Percentiles rank a stretch among this genome's conserved stretches.
phyloP scores from a whole-genome alignment of 2,329 filamentous ascomycete species.

The Hymenoscyphus fructigenus region DNA sequence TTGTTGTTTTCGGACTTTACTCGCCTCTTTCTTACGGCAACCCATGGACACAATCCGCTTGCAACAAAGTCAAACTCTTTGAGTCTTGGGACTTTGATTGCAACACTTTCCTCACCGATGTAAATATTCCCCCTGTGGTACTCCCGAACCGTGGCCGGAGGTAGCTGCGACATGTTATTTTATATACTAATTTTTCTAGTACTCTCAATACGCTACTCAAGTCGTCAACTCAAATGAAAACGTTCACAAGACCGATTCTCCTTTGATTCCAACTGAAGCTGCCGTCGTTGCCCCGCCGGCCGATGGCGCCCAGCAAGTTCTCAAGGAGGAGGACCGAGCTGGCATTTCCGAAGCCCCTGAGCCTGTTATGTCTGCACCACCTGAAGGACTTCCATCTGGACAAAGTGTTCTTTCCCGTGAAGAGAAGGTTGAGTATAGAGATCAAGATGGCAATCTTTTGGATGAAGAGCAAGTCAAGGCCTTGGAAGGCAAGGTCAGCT shows the following conservation, averaged over 20 bases:
- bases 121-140: conserved; percentile 56
- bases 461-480: conserved; percentile 78
- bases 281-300: conserved; percentile 25
- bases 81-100: conserved; percentile 96
- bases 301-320: conserved; percentile 31
- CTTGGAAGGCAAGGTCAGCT: conserved; percentile 89
- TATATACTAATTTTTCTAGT: conserved; percentile 31
- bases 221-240: conserved; percentile 27
- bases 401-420: conserved; percentile 50
- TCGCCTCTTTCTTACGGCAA: conserved; percentile 91
- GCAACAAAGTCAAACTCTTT: conserved; percentile 83
- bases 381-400: conserved; percentile 19
- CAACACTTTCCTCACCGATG: conserved; percentile 83
- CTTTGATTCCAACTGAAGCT: conserved; percentile 31
- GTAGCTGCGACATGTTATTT: conserved; percentile 4
- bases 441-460: conserved; percentile 88
- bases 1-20: conserved; percentile 79
- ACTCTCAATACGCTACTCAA: conserved; percentile 38
- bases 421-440: conserved; percentile 89
- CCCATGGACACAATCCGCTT: conserved; percentile 86
- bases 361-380: conserved; percentile 25
- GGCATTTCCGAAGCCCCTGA: conserved; percentile 33
- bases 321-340: conserved; percentile 28
- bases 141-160: conserved; percentile 24
- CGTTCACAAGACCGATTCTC: conserved; percentile 34